These are phyloP conservation scores for Colletotrichum ledebouriae DNA, from an alignment of 2,329 filamentous ascomycete genomes.

Conservation along the genomic window DNA sequence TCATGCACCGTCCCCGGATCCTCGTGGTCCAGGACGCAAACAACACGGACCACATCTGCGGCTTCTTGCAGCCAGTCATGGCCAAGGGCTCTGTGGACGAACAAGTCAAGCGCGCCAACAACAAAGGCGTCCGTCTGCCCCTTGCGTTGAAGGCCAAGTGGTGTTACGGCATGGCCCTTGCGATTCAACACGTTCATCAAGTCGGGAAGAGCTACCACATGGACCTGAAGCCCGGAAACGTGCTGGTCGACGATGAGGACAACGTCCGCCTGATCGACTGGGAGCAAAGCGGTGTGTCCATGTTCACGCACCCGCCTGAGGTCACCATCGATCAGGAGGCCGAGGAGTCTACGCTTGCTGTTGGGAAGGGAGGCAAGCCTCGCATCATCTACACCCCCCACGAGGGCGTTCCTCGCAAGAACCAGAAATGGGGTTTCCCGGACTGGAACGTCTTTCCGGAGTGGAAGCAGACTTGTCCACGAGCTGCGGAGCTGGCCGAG, in stretches of 20 bases:
- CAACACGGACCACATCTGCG: conserved; percentile 37
- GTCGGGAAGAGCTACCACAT: conserved; percentile 47
- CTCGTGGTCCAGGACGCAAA: conserved; percentile 30
- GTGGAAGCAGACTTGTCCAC: conserved; percentile 42
- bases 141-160: conserved; percentile 43
- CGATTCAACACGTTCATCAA: conserved; percentile 44
- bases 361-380: background rate
- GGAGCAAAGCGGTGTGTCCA: conserved; percentile 47
- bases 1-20: conserved; percentile 40
- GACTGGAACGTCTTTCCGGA: conserved; percentile 44
- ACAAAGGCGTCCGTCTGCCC: conserved; percentile 31
- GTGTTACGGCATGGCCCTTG: conserved; percentile 46
- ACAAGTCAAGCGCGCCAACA: conserved; percentile 41
- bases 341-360: conserved; percentile 4
- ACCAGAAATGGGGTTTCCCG: conserved; percentile 41
- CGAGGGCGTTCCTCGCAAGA: conserved; percentile 32
- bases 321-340: conserved; percentile 40
- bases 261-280: conserved; percentile 46
- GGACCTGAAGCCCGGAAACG: conserved; percentile 50
- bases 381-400: conserved; percentile 42
- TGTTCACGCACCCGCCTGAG: conserved; percentile 43
- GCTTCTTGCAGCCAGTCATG: conserved; percentile 42
- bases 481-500: conserved; percentile 44
- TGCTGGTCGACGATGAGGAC: conserved; percentile 44
- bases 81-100: conserved; percentile 37